Base-by-base conservation (phyloP, 805 yeast species). In the Yamadazyma kitorensis region DNA sequence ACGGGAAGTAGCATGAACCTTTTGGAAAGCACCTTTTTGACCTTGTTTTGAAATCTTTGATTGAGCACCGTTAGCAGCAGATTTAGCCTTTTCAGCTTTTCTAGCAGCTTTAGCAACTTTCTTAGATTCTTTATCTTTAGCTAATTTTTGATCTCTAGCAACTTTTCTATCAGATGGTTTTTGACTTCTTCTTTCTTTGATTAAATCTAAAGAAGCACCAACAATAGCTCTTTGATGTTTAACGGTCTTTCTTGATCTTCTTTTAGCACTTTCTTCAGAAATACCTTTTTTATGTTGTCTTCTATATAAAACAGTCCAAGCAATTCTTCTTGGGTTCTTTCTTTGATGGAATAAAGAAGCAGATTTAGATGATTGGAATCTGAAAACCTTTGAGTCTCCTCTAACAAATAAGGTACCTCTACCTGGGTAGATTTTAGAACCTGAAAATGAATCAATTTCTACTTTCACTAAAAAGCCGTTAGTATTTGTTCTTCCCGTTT, bases 231-330 rank as follows among this genome's bases (percentile, higher is more conserved):
- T 93, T 79, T 89, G 97, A 74, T 85, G 80, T 85, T 93, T 93
- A 74, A 89, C 94, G 64, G 96, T 70, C 82, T 87, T 89, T 82
- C 96, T 91, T 58, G 93, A 55, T 77, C 96, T 86, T 84, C 86
- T 94, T 85, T 87, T 93, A 71, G 94, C 59, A 57, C 85, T 86
- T 79, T 93, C 98, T 81, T 93, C 99, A 64, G 96, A 82, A 69
- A 91, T 80, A 79, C 99, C 99, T 80, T 93, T 93, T 85, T 87
- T 88, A 95, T 93, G 98, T 78, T 91, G 96, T 78, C 95, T 86
- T 83, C 99, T 91, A 91, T 78, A 93, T 63, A 93, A 81, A 64
- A 91, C 97, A 55, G 99, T 93, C 99, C 99, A 93, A 52, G 98
- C 82, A 70, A 93, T 82, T 82, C 96, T 86, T 83, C 99, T 89